A percentile compares a stretch with the other conserved stretches of the same genome.
phyloP scores from a whole-genome alignment of 306 rosid genomes.

The Hippophae gyantsensis region DNA sequence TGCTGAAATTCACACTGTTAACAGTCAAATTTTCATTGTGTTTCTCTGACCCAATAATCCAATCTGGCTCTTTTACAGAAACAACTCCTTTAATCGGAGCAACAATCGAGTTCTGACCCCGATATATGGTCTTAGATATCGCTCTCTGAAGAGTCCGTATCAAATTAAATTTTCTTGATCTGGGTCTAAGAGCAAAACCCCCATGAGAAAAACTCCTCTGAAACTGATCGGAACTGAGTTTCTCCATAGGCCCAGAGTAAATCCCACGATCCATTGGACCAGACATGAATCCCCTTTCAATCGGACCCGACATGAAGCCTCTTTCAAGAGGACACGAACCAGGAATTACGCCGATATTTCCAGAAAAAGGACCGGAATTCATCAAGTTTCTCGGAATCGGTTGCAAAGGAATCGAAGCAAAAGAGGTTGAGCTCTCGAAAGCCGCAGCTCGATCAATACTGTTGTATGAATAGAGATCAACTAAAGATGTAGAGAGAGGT shows the following conservation, averaged over 20 bases:
- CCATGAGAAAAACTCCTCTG: conserved; percentile 84
- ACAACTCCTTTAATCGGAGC: conserved; percentile 57
- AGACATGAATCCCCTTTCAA: conserved; percentile 94
- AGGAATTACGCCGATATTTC: conserved; percentile 37
- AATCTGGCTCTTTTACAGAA: conserved; percentile 56
- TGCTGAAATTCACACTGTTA: conserved; percentile 73
- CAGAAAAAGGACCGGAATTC: conserved; percentile 68
- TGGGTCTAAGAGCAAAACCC: conserved; percentile 33
- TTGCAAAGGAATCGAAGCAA: conserved; percentile 87
- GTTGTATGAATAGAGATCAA: conserved; percentile 66
- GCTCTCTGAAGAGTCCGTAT: conserved; percentile 56
- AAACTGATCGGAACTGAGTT: conserved; percentile 43
- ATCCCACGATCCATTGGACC: conserved; percentile 89
- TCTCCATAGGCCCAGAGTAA: conserved; percentile 84
- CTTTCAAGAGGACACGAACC: conserved; percentile 78
- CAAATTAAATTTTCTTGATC: conserved; percentile 46
- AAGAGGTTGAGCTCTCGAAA: conserved; percentile 82
- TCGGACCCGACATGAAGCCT: conserved; percentile 91
- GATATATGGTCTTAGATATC: conserved; percentile 56
- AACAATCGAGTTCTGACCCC: conserved; percentile 65
- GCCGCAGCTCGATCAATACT: conserved; percentile 83
- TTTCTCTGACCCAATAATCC: conserved; percentile 48
- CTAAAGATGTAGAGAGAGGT: conserved; percentile 70
- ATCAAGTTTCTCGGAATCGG: conserved; percentile 60
- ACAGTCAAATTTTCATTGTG: conserved; percentile 73